Percentiles rank a stretch among this genome's conserved stretches.
These are phyloP conservation scores for Linum trigynum DNA, from an alignment of 345 rosid species.

Conservation along the genomic window DNA sequence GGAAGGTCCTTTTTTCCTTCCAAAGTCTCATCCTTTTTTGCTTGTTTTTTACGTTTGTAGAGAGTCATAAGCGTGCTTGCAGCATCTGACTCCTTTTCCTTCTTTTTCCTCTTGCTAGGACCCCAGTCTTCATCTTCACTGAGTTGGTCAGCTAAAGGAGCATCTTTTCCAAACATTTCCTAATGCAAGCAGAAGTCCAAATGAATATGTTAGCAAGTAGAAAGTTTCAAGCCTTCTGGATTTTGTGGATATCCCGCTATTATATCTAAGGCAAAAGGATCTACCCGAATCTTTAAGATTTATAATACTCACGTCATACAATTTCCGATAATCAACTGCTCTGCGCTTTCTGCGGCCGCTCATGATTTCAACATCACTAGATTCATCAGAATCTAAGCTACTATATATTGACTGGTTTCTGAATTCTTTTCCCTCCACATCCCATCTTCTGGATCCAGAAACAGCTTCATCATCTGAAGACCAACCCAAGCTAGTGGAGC, in stretches of 20 bases:
- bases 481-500: conserved; percentile 71
- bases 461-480: conserved; percentile 55
- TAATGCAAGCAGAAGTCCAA: conserved; percentile 19
- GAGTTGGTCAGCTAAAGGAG: conserved; percentile 48
- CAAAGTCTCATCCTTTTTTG: conserved; percentile 21
- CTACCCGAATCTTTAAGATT: not conserved
- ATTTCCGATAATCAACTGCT: conserved; percentile 74
- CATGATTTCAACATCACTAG: conserved; percentile 52
- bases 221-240: not conserved
- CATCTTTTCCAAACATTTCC: conserved; percentile 99
- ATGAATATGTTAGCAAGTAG: not conserved
- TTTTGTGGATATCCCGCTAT: not conserved
- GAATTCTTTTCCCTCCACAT: conserved; percentile 17
- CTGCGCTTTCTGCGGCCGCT: conserved; percentile 69
- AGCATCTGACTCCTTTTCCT: conserved; percentile 73
- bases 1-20: conserved; percentile 31
- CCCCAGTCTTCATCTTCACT: conserved; percentile 99
- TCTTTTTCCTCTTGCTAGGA: conserved; percentile 66
- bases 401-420: conserved; percentile 31
- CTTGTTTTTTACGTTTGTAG: conserved; percentile 42
- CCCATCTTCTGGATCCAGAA: conserved; percentile 39
- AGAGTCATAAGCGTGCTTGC: conserved; percentile 59
- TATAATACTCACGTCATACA: conserved; percentile 61
- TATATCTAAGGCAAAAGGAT: not conserved
- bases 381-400: conserved; percentile 41